A percentile compares a stretch with the other conserved stretches of the same genome.
These are phyloP conservation scores for Calonectria montana DNA, from an alignment of 2,329 filamentous ascomycete genomes.

Conservation along the genomic window DNA sequence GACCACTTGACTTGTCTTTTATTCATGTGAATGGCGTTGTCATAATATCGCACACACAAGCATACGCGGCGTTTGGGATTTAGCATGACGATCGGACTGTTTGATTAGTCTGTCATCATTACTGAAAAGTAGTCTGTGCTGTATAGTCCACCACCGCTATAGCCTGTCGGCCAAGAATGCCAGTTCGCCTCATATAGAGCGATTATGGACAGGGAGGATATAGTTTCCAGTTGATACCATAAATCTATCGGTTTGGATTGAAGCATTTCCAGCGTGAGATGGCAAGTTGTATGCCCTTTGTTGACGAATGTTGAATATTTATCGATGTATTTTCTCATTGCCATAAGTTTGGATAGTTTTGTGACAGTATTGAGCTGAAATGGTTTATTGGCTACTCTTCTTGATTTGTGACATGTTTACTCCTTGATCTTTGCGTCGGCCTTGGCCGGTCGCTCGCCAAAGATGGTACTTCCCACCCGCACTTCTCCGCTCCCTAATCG, in stretches of 20 bases:
- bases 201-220: conserved; percentile 33
- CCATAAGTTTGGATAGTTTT: neutral
- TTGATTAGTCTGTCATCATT: conserved; percentile 36
- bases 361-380: neutral
- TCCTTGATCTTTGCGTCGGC: conserved; percentile 78
- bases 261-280: conserved; percentile 10
- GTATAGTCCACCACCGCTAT: conserved; percentile 24
- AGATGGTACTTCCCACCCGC: conserved; percentile 92
- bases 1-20: conserved; percentile 35
- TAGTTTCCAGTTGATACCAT: conserved; percentile 41
- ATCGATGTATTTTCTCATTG: neutral
- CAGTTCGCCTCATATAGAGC: conserved; percentile 25
- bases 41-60: conserved; percentile 43
- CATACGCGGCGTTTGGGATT: conserved; percentile 47
- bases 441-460: conserved; percentile 84
- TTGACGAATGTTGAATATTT: neutral
- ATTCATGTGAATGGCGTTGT: conserved; percentile 41
- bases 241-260: conserved; percentile 37
- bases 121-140: conserved; percentile 32
- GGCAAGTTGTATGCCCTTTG: neutral
- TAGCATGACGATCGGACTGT: conserved; percentile 39
- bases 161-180: conserved; percentile 23
- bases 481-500: conserved; percentile 88
- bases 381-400: neutral
- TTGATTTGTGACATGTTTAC: conserved; percentile 38